Evolutionary conservation across 768 basidiomycete genomes (phyloP), one percentile per base, ranked within the genome.

Genomic region (Leccinum pellstonianum): DNA sequence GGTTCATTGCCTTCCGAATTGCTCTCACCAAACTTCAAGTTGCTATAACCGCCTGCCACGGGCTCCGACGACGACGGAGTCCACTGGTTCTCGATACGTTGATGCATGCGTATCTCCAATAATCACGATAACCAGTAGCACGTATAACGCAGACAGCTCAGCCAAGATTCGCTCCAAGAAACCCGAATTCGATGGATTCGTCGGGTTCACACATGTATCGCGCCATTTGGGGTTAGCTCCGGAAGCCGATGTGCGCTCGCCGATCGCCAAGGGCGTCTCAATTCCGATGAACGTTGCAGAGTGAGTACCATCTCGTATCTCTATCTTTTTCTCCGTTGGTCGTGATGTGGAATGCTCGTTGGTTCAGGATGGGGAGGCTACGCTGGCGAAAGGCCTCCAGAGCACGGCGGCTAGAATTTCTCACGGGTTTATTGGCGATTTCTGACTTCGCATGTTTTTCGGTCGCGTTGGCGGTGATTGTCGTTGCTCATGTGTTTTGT

Each of bases 81-180:
- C 47, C 17, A 19, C 43, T 25, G n/a, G 43, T 38, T 4, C 64
- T 38, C 67, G 50, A 63, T 70, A 74, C 23, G 67, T 61, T n/a
- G 71, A 72, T 52, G 65, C 62, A 35, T 61, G 57, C 47, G 71
- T 72, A 52, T 72, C 71, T 31, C 71, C 71, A 1, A 72, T 69
- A 15, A 54, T 65, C 55, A 9, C 54, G 29, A 50, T 43, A 52
- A 53, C 54, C 19, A 12, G 52, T 58, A 25, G 21, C n/a, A 4
- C 33, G 33, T 52, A 52, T 21, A n/a, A 49, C 7, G 19, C 14
- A 3, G 11, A 27, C 50, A 53, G n/a, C 21, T 47, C 53, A 5
- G 10, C 41, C 31, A 62, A 62, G 51, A 37, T 9, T 46, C 21
- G 23, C 23, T 27, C 57, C 21, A 52, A 19, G 31, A n/a, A 0